These are phyloP conservation scores for Phylloporus arenicola DNA, from an alignment of 768 basidiomycete genomes.

Conservation along the genomic window DNA sequence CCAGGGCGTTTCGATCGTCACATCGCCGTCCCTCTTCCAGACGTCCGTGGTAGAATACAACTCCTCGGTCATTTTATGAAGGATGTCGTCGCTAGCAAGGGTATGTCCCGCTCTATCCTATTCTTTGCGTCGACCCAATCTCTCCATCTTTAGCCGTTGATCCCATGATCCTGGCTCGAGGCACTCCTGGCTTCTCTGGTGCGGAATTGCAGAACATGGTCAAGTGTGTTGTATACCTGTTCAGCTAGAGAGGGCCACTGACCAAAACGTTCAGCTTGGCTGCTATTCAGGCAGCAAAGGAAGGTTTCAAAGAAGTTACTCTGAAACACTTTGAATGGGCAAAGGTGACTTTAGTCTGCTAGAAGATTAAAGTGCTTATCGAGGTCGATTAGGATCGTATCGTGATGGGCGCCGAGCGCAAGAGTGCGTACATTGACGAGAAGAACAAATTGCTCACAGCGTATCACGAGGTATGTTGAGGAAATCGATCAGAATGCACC, in stretches of 20 bases:
- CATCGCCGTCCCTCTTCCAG: conserved; percentile 91
- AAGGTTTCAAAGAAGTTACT: conserved; percentile 65
- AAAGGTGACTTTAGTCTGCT: conserved; percentile 48
- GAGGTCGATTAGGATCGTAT: conserved; percentile 68
- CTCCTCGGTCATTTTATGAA: conserved; percentile 91
- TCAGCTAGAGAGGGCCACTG: background rate
- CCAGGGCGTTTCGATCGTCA: conserved; percentile 95
- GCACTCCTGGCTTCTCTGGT: conserved; percentile 94
- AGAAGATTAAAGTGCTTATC: background rate
- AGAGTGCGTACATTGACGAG: conserved; percentile 82
- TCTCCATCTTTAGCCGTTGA: conserved; percentile 57
- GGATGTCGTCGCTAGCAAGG: conserved; percentile 57
- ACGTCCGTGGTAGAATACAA: conserved; percentile 88
- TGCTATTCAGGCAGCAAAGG: conserved; percentile 90
- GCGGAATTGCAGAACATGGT: conserved; percentile 97
- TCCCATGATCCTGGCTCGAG: conserved; percentile 82
- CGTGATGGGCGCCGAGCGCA: conserved; percentile 93
- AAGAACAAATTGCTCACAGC: conserved; percentile 87
- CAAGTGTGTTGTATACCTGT: conserved; percentile 53
- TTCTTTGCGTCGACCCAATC: background rate
- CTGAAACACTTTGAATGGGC: conserved; percentile 97
- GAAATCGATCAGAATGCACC: background rate
- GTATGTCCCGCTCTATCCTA: conserved; percentile 31
- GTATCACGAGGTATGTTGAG: conserved; percentile 79
- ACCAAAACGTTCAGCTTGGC: conserved; percentile 52